phyloP scores from a whole-genome alignment of 257 asterid species.

The Perilla frutescens region DNA sequence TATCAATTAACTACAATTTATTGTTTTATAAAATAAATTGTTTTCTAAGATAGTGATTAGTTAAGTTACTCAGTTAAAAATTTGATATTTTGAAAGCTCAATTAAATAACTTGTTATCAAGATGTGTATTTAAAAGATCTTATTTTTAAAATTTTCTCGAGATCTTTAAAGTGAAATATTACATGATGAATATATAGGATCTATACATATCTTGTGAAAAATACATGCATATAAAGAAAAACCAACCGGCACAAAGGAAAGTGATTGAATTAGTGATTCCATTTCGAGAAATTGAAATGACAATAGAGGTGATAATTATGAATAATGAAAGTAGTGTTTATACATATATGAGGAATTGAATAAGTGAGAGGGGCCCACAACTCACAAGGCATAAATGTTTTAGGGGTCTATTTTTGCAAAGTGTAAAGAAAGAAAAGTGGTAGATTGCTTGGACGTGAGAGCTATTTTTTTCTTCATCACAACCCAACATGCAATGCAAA shows the following conservation, averaged over 20 bases:
- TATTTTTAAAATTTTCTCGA: no score
- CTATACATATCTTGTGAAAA: no score
- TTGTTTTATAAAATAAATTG: no score
- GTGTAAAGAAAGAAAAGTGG: conserved; percentile 19
- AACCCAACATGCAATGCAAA: conserved; percentile 58
- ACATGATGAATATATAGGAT: no score
- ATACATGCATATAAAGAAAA: neutral
- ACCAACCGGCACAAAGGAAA: neutral
- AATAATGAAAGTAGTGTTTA: neutral
- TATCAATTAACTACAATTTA: no score
- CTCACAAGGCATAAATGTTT: neutral
- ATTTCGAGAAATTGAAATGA: conserved; percentile 24
- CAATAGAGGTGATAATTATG: neutral
- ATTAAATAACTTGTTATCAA: no score
- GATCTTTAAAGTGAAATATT: no score
- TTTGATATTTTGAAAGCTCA: no score
- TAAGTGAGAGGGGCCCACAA: conserved; percentile 26
- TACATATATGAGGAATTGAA: neutral
- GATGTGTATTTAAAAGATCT: no score
- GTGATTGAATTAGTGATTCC: neutral
- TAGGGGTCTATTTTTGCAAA: conserved; percentile 24
- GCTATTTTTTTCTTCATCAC: conserved; percentile 26
- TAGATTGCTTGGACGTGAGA: conserved; percentile 38
- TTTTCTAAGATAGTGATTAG: no score
- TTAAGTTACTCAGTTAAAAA: no score